A percentile compares a stretch with the other conserved stretches of the same genome.
phyloP scores from a whole-genome alignment of 2,329 filamentous ascomycete genomes.

The Exophiala alcalophila region DNA sequence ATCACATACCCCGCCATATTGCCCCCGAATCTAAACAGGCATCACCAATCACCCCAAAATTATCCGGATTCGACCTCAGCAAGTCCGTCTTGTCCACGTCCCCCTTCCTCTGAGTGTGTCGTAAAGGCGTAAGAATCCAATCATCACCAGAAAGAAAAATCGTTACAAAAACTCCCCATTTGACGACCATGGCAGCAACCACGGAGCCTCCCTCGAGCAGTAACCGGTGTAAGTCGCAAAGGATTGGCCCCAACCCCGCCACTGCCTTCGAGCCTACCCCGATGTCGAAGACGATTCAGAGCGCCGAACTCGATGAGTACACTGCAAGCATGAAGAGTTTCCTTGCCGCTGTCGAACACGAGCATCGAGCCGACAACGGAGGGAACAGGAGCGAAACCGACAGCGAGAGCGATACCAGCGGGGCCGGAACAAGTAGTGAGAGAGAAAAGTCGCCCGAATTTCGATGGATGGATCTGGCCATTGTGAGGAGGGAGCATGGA shows the following conservation, averaged over 20 bases:
- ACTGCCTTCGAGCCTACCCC: constrained; percentile 7
- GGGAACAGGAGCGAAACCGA: constrained; percentile 19
- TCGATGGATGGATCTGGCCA: constrained; percentile 28
- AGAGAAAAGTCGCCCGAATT: constrained; percentile 28
- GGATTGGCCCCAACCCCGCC: too few species aligned
- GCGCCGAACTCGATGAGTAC: constrained; percentile 28
- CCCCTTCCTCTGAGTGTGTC: too few species aligned
- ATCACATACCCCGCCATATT: too few species aligned
- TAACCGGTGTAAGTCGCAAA: constrained; percentile 14
- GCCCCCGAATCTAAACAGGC: too few species aligned
- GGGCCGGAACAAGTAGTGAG: constrained; percentile 6
- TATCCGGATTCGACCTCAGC: too few species aligned
- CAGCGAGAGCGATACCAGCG: constrained; percentile 6
- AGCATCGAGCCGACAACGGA: constrained; percentile 4
- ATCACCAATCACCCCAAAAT: too few species aligned
- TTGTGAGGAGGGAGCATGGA: constrained; percentile 21
- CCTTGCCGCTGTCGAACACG: constrained; percentile 21
- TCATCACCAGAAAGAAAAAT: too few species aligned
- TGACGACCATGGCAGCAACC: constrained; percentile 10
- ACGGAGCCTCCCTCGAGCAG: constrained; percentile 6
- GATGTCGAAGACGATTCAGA: constrained; percentile 21
- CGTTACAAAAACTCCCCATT: too few species aligned
- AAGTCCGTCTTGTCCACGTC: too few species aligned
- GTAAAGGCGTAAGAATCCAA: too few species aligned
- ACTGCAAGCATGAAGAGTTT: constrained; percentile 29